Conservation (phyloP, 225 moss, liverwort and hornwort species). For the Pseudoscleropodium purum region DNA sequence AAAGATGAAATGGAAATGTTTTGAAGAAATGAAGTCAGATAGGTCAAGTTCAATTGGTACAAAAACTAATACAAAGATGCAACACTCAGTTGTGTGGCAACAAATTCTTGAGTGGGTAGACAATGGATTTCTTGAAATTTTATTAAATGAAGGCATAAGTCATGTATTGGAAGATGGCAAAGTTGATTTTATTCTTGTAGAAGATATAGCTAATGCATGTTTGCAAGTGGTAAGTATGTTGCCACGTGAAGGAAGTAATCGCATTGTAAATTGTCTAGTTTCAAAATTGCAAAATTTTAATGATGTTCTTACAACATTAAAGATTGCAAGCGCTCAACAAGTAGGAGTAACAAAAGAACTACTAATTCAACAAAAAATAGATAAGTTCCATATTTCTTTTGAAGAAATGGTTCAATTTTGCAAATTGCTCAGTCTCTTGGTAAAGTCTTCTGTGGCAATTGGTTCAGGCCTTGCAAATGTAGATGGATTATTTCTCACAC, state of each 20-base stretch:
- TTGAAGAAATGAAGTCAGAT: slow-evolving; percentile 32
- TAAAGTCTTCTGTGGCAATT: slow-evolving; percentile 27
- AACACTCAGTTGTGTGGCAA: not conserved
- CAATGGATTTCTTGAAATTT: slow-evolving; percentile 50
- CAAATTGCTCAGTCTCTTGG: slow-evolving; percentile 27
- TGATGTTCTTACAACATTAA: slow-evolving; percentile 7
- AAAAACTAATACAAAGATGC: not conserved
- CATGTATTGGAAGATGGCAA: not conserved
- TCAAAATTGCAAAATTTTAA: not conserved
- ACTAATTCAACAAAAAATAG: not conserved
- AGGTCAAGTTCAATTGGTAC: not conserved
- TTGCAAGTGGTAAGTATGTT: slow-evolving; percentile 33
- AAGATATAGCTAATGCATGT: slow-evolving; percentile 30
- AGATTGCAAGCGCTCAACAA: not conserved
- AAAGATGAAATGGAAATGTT: slow-evolving; percentile 19
- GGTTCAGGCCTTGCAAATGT: slow-evolving; percentile 26
- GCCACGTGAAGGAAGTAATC: slow-evolving; percentile 42
- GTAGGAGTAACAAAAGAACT: not conserved
- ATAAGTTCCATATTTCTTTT: slow-evolving; percentile 12
- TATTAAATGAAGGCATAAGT: slow-evolving; percentile 23
- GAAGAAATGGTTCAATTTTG: slow-evolving; percentile 22
- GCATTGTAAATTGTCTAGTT: slow-evolving; percentile 21
- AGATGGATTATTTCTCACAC: slow-evolving; percentile 36
- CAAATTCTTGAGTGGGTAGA: slow-evolving; percentile 60
- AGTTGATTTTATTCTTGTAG: not conserved